Evolutionary conservation across 2,329 filamentous ascomycete species (phyloP).

Genomic region (Elsinoe fawcettii): DNA sequence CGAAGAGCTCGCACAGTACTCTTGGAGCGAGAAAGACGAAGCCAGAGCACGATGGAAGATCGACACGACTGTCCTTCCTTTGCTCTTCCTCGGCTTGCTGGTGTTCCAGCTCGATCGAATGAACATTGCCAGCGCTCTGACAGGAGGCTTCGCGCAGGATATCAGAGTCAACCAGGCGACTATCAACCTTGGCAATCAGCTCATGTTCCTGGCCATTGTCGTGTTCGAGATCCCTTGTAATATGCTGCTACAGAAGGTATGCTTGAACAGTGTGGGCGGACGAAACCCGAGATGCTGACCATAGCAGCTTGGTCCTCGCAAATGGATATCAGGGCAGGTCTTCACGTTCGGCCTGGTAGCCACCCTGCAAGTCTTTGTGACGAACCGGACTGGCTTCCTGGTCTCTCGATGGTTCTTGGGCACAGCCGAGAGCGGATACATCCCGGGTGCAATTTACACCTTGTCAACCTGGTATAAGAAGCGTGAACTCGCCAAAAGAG

Average conservation of each 20-base stretch:
- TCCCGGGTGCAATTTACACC: slow-evolving; percentile 36
- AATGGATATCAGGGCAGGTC: slow-evolving; percentile 45
- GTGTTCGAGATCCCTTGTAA: slow-evolving; percentile 47
- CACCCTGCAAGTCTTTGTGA: slow-evolving; percentile 31
- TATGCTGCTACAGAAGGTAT: slow-evolving; percentile 33
- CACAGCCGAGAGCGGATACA: slow-evolving; percentile 25
- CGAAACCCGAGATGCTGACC: neutral
- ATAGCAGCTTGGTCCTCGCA: slow-evolving; percentile 21
- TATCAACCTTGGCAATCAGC: slow-evolving; percentile 47
- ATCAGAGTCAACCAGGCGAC: slow-evolving; percentile 40
- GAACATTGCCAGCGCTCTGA: slow-evolving; percentile 46
- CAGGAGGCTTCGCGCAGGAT: slow-evolving; percentile 39
- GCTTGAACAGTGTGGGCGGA: too few species aligned
- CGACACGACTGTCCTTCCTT: slow-evolving; percentile 41
- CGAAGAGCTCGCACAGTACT: neutral
- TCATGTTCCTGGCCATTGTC: slow-evolving; percentile 47
- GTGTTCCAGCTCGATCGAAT: slow-evolving; percentile 48
- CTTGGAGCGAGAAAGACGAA: neutral
- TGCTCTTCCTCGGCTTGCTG: slow-evolving; percentile 44
- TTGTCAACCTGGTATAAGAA: slow-evolving; percentile 36
- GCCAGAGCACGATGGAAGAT: slow-evolving; percentile 19
- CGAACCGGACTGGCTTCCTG: neutral
- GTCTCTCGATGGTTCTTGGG: neutral
- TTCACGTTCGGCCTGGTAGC: slow-evolving; percentile 43
- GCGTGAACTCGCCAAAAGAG: neutral